Evolutionary conservation across 805 yeast genomes (phyloP), one percentile per base, ranked within the genome.

Genomic region (Lipomyces orientalis): DNA sequence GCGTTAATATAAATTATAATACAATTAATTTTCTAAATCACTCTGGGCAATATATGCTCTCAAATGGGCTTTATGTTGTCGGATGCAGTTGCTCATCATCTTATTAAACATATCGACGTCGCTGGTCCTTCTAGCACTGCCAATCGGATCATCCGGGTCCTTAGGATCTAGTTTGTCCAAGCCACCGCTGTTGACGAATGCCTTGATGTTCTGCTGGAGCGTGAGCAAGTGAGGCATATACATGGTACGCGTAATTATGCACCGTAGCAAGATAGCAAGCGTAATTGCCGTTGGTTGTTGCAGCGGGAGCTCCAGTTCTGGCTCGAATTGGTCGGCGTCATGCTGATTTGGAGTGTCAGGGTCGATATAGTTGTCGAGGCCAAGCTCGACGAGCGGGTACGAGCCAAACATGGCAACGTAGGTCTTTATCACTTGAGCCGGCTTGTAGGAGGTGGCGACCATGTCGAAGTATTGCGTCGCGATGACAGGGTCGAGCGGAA

Each of bases 341-440:
- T 16, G 49, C 49, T 43, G 22, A 9, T 6, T 19, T 9, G 49
- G 10, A 8, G 9, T 16, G 49, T 6, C 7, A 9, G 6, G 22
- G 7, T 19, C 7, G 49, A 43, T 43, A 19, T 43, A 43, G 25
- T 43, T 43, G n/a, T 43, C 49, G 37, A 54, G 22, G 14, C 58
- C 58, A 14, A 54, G 58, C 34, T 29, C 37, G n/a, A 9, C 37
- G 22, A 54, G 39, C 25, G 58, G 58, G 37, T 25, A 54, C 19
- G 35, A n/a, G 33, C 58, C 58, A 29, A 25, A 54, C 22, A 54
- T 29, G 19, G 33, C 19, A 31, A 25, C 14, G 58, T 54, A 54
- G 22, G 33, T 16, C 8, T n/a, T 29, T n/a, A 29, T 34, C 35
- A 54, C 22, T 10, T 9, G 58, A 1, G 14, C 22, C 19, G 58